phyloP scores from a whole-genome alignment of 2,329 filamentous ascomycete species.

The Neofusicoccum ribis region DNA sequence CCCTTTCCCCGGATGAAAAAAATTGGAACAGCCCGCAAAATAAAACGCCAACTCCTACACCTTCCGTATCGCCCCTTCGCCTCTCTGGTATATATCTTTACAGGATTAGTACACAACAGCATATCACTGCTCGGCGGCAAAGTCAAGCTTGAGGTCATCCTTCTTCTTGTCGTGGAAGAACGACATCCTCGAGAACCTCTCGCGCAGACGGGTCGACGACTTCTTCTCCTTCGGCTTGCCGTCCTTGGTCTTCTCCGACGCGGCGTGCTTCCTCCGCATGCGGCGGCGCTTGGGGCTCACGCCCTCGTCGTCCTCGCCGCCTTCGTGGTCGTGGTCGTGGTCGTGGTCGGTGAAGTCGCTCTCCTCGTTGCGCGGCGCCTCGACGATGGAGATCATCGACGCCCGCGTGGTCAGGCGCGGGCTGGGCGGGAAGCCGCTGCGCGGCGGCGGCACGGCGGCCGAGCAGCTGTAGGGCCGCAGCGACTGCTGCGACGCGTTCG shows the following conservation, averaged over 20 bases:
- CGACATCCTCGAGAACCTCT: constrained; percentile 11
- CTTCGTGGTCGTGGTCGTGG: too few species aligned
- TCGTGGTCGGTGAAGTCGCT: too few species aligned
- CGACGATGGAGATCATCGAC: not conserved
- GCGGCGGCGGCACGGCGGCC: not conserved
- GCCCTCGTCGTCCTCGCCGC: too few species aligned
- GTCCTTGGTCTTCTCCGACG: not conserved
- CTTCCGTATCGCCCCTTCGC: too few species aligned
- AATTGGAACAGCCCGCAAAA: too few species aligned
- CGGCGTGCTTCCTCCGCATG: not conserved
- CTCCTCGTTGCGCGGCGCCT: not conserved
- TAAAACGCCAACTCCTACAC: too few species aligned
- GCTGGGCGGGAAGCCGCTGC: not conserved
- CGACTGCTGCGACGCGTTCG: not conserved
- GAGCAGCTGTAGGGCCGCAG: not conserved
- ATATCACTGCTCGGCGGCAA: too few species aligned
- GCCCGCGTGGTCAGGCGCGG: not conserved
- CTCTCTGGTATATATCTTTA: too few species aligned
- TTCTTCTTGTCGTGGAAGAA: not conserved
- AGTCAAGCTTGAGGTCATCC: not conserved
- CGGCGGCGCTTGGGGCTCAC: not conserved
- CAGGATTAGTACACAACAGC: too few species aligned
- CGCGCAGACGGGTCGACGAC: not conserved
- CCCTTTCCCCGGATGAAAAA: too few species aligned
- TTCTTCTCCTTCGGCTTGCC: not conserved